Percentiles rank a stretch among this genome's conserved stretches.
Evolutionary conservation across 2,329 filamentous ascomycete genomes (phyloP).

Genomic region (Trichoderma harzianum): DNA sequence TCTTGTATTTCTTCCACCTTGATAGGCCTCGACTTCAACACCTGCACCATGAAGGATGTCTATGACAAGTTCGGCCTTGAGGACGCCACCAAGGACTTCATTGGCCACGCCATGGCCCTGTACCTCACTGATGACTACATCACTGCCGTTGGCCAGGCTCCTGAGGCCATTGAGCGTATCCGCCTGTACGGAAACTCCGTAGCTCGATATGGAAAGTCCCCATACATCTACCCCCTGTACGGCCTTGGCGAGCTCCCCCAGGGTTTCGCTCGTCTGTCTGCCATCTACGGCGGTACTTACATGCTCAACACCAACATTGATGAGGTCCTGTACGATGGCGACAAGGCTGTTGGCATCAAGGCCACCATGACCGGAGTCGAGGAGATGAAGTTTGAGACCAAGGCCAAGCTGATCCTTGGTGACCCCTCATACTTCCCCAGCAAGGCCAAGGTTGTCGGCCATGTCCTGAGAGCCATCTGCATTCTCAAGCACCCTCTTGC

Average conservation of each 20-base stretch:
- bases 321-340: constrained; percentile 79
- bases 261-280: constrained; percentile 93
- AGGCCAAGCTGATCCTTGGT: constrained; percentile 91
- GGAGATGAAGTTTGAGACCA: constrained; percentile 93
- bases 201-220: constrained; percentile 94
- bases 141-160: constrained; percentile 65
- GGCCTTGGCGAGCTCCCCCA: constrained; percentile 95
- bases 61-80: constrained; percentile 98
- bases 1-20: not conserved
- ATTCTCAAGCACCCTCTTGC: constrained; percentile 93
- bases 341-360: constrained; percentile 92
- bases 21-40: constrained; percentile 73
- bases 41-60: constrained; percentile 92
- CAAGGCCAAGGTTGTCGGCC: constrained; percentile 83
- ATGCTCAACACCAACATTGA: constrained; percentile 97
- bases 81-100: constrained; percentile 84
- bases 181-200: constrained; percentile 97
- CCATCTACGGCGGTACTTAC: constrained; percentile 98
- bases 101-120: constrained; percentile 97
- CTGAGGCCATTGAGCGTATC: constrained; percentile 87
- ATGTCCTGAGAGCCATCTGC: constrained; percentile 94
- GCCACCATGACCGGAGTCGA: constrained; percentile 91
- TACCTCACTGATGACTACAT: constrained; percentile 91
- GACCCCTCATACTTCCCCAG: constrained; percentile 95
- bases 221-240: constrained; percentile 99